Percentiles rank a stretch among this genome's conserved stretches.
Evolutionary conservation across 1,139 yeast species (phyloP).

Genomic region (Dujonia santamariae): DNA sequence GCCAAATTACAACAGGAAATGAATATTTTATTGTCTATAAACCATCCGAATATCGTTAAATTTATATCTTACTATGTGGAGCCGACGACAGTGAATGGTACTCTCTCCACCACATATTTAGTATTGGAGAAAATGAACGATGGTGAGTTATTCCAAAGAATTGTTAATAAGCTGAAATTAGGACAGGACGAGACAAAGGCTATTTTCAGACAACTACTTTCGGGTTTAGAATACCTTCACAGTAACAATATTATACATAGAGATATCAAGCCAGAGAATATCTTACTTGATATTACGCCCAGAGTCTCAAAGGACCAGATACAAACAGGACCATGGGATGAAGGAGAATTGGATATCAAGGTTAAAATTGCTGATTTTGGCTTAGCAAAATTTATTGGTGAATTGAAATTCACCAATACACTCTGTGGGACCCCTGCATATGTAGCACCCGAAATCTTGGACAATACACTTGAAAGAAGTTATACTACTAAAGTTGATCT

Average conservation of each 20-base stretch:
- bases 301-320: constrained; percentile 41
- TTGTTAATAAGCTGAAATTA: constrained; percentile 58
- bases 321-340: constrained; percentile 72
- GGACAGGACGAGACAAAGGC: constrained; percentile 62
- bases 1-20: constrained; percentile 63
- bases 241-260: constrained; percentile 77
- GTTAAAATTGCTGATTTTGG: constrained; percentile 85
- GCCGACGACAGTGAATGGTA: constrained; percentile 52
- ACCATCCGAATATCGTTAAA: constrained; percentile 69
- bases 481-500: constrained; percentile 72
- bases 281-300: constrained; percentile 67
- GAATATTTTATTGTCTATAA: constrained; percentile 58
- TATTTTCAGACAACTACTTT: constrained; percentile 57
- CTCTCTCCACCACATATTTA: constrained; percentile 53
- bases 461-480: constrained; percentile 42
- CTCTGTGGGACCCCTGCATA: constrained; percentile 84
- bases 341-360: constrained; percentile 54
- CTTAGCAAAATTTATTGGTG: constrained; percentile 76
- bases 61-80: constrained; percentile 67
- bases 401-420: constrained; percentile 68
- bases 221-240: constrained; percentile 65
- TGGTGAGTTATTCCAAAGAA: constrained; percentile 72
- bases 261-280: constrained; percentile 87
- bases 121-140: constrained; percentile 72
- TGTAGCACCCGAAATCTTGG: constrained; percentile 75